Percentiles rank a stretch among this genome's conserved stretches.
Evolutionary conservation across 352 stramenopile genomes (phyloP).

Genomic region (Blastocystis sp.): DNA sequence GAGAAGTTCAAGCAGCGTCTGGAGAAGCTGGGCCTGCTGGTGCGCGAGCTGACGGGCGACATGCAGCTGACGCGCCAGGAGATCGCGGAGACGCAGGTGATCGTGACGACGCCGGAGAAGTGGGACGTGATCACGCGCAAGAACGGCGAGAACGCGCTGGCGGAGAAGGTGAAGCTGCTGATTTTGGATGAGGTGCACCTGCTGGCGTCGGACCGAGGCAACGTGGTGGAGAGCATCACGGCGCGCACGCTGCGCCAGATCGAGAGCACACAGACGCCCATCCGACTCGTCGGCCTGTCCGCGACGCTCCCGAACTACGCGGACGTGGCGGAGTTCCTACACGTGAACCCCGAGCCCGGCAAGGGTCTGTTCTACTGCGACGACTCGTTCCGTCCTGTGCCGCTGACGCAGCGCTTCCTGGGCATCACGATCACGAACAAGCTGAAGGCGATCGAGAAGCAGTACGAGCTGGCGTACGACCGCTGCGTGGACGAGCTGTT

Average conservation of each 20-base stretch:
- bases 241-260: slow-evolving; percentile 93
- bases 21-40: slow-evolving; percentile 80
- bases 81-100: slow-evolving; percentile 91
- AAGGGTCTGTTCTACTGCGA: slow-evolving; percentile 97
- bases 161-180: slow-evolving; percentile 81
- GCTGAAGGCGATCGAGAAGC: slow-evolving; percentile 69
- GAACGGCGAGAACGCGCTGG: slow-evolving; percentile 86
- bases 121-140: slow-evolving; percentile 99
- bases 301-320: slow-evolving; percentile 98
- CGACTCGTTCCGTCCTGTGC: slow-evolving; percentile 93
- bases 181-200: slow-evolving; percentile 99
- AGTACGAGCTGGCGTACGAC: slow-evolving; percentile 79
- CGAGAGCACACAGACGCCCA: slow-evolving; percentile 93
- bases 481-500: slow-evolving; percentile 80
- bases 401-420: slow-evolving; percentile 97
- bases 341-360: slow-evolving; percentile 82
- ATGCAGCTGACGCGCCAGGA: slow-evolving; percentile 96
- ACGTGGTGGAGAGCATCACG: slow-evolving; percentile 99
- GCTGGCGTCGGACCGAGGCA: slow-evolving; percentile 94
- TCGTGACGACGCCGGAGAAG: slow-evolving; percentile 98
- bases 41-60: slow-evolving; percentile 81
- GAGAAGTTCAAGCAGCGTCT: slow-evolving; percentile 93
- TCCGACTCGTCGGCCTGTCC: slow-evolving; percentile 95
- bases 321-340: slow-evolving; percentile 95
- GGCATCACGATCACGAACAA: slow-evolving; percentile 82